Percentiles rank a stretch among this genome's conserved stretches.
Conservation (phyloP, 371 early-diverging fungal species). For the Syncephalis fuscata region DNA sequence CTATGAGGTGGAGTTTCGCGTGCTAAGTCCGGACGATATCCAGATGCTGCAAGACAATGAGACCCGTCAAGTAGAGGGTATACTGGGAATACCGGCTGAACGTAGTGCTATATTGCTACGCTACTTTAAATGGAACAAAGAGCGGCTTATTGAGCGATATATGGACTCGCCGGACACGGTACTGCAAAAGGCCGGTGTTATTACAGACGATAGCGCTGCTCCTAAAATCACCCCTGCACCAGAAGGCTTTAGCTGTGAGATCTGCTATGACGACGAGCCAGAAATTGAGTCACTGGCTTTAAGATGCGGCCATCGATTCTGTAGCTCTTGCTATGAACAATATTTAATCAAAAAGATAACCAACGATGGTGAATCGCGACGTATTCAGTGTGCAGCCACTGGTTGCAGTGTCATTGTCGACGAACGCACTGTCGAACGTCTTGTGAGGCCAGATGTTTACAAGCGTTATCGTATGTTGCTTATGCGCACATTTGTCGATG, state of each 20-base stretch:
- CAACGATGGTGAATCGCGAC: constrained; percentile 71
- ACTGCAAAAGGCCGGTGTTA: constrained; percentile 53
- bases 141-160: constrained; percentile 72
- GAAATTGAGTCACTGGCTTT: constrained; percentile 45
- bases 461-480: constrained; percentile 57
- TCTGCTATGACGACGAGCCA: constrained; percentile 61
- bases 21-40: constrained; percentile 29
- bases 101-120: constrained; percentile 56
- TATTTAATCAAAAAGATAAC: constrained; percentile 71
- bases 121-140: constrained; percentile 84
- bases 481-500: constrained; percentile 79
- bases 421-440: constrained; percentile 47
- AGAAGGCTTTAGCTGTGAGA: constrained; percentile 59
- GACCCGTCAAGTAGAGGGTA: constrained; percentile 30
- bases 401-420: constrained; percentile 72
- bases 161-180: constrained; percentile 63
- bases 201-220: constrained; percentile 14
- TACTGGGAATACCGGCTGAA: constrained; percentile 38
- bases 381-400: constrained; percentile 68
- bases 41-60: constrained; percentile 24
- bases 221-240: constrained; percentile 6
- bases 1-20: constrained; percentile 54
- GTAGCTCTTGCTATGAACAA: constrained; percentile 64
- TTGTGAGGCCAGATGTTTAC: constrained; percentile 29
- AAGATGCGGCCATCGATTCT: constrained; percentile 76